Evolutionary conservation across 441 rosid species (phyloP).

Genomic region (Daphne laureola): DNA sequence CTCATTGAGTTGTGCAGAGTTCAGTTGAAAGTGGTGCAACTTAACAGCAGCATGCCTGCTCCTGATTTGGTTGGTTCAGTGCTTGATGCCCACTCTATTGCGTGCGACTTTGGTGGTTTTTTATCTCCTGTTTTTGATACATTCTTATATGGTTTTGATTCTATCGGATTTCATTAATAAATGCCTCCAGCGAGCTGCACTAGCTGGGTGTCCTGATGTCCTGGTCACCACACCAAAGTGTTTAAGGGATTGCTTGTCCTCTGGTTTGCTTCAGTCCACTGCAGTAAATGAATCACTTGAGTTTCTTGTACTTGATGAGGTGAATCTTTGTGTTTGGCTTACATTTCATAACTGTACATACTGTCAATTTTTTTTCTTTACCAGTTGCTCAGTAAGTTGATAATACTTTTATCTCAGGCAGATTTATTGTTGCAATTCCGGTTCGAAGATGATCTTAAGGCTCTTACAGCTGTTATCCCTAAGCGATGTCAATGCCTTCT

Average conservation of each 20-base stretch:
- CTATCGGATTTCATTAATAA: neutral
- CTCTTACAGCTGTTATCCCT: constrained; percentile 71
- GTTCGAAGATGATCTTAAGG: constrained; percentile 82
- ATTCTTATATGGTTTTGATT: neutral
- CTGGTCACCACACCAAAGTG: constrained; percentile 82
- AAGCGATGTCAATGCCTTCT: constrained; percentile 90
- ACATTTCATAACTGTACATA: neutral
- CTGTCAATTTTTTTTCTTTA: neutral
- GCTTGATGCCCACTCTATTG: neutral
- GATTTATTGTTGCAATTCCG: constrained; percentile 91
- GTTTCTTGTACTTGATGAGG: constrained; percentile 91
- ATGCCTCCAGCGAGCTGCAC: constrained; percentile 56
- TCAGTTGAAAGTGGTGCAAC: constrained; percentile 61
- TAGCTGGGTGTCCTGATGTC: constrained; percentile 74
- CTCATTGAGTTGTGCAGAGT: constrained; percentile 74
- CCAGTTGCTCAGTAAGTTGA: constrained; percentile 4
- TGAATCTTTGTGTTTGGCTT: constrained; percentile 16
- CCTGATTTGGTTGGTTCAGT: constrained; percentile 64
- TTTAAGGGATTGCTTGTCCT: constrained; percentile 69
- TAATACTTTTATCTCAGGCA: constrained; percentile 57
- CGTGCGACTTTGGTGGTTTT: neutral
- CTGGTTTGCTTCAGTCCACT: constrained; percentile 50
- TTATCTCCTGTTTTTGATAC: neutral
- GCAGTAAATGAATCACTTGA: constrained; percentile 63
- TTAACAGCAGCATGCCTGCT: constrained; percentile 62